phyloP scores from a whole-genome alignment of 805 yeast species.

The Brettanomyces sp. region DNA sequence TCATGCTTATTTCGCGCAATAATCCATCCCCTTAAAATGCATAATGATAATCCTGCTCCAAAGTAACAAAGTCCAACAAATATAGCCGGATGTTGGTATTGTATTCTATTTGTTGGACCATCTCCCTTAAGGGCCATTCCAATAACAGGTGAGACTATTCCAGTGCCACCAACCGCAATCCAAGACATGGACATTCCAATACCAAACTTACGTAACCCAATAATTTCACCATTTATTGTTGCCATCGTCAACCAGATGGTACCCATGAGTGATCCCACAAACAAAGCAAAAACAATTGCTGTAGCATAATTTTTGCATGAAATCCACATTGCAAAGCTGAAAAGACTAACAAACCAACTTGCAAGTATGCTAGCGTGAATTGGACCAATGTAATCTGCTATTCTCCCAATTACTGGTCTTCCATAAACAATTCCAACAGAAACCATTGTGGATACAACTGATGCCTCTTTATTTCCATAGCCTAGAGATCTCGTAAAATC shows the following conservation, averaged over 20 bases:
- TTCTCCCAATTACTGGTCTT: conserved; percentile 44
- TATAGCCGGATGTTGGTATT: conserved; percentile 44
- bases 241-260: conserved; percentile 48
- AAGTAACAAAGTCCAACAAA: conserved; percentile 51
- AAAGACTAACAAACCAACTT: conserved; percentile 30
- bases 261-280: conserved; percentile 54
- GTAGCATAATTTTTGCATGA: conserved; percentile 52
- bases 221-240: conserved; percentile 40
- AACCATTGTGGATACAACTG: conserved; percentile 50
- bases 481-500: conserved; percentile 55
- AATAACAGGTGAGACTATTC: conserved; percentile 50
- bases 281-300: conserved; percentile 39
- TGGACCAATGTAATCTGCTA: conserved; percentile 44
- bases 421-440: conserved; percentile 48
- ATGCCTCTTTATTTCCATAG: conserved; percentile 42
- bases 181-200: conserved; percentile 40
- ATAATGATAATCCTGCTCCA: conserved; percentile 32
- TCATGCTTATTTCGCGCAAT: conserved; percentile 35
- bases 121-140: conserved; percentile 40
- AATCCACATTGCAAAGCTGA: conserved; percentile 45
- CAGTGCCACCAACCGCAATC: conserved; percentile 40
- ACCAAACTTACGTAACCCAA: conserved; percentile 44
- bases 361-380: conserved; percentile 33
- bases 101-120: conserved; percentile 30
- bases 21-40: conserved; percentile 45